Base-by-base conservation (phyloP, 441 rosid genomes). In the Pelargonium exstipulatum region DNA sequence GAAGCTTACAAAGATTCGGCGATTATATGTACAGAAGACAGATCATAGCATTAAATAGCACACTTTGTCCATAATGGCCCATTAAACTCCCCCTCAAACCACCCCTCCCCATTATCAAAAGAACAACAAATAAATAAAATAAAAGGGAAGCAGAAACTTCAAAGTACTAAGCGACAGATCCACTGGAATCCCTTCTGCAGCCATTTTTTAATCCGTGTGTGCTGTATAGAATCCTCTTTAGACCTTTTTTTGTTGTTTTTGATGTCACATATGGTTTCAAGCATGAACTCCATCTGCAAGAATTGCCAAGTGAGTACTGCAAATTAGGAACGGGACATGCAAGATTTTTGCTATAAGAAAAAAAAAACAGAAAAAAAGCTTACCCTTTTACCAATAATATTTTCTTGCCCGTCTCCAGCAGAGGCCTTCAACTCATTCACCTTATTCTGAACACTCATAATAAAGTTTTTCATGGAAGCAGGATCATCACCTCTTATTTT, bases 401-500 rank as follows among this genome's bases (percentile, higher is more conserved):
- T 80, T 26, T 67, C 62, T 71, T 81, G 75, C 62, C 74, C 82
- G 48, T 82, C 84, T 24, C 73, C 78, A 67, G 83, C 66, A 17
- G 85, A 76, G 65, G 80, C 77, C 86, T 89, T 93, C 71, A 93
- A 70, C 74, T 87, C 92, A 35, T 78, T 86, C 71, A 86, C 88
- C 82, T 85, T 84, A 58, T 77, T 86, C 74, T 91, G 98, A 78
- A 91, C 86, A 76, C 86, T 79, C 69, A 85, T 72, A 73, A 94
- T 84, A 72, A 94, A 89, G 68, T 79, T 84, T 75, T 86, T 94
- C 97, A 94, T 94, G 73, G 91, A 76, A 74, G 81, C 69, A 58
- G 95, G 98, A 81, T 94, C 98, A 63, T 91, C 98, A 58, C 78
- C 82, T 81, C 97, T 87, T 76, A 94, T 78, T 85, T 88, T 94